phyloP scores from a whole-genome alignment of 495 filamentous ascomycete genomes.

The Bombardia bombarda region DNA sequence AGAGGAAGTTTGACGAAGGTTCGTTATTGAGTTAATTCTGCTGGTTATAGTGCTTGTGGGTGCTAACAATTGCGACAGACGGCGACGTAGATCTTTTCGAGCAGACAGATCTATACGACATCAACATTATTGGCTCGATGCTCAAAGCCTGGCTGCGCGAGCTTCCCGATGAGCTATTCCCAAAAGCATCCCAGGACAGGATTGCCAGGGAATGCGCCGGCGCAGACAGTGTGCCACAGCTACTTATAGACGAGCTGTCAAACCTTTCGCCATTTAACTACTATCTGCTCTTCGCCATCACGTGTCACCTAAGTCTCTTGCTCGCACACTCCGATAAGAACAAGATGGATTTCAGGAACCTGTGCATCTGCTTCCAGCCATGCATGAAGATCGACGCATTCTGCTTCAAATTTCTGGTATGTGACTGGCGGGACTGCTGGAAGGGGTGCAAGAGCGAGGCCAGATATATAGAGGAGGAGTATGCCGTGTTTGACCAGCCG shows the following conservation, averaged over 20 bases:
- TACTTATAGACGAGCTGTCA: conserved; percentile 82
- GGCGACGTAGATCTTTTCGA: conserved; percentile 79
- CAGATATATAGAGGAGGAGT: conserved; percentile 65
- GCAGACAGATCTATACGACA: conserved; percentile 77
- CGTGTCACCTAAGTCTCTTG: conserved; percentile 82
- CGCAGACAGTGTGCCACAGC: conserved; percentile 66
- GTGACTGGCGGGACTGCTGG: conserved; percentile 91
- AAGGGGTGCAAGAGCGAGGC: conserved; percentile 91
- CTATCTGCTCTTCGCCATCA: conserved; percentile 92
- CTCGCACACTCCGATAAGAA: conserved; percentile 80
- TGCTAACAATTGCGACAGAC: conserved; percentile 44
- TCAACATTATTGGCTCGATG: conserved; percentile 87
- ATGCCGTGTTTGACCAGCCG: conserved; percentile 50
- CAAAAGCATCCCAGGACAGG: conserved; percentile 65
- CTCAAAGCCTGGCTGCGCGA: conserved; percentile 92
- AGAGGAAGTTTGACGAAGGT: conserved; percentile 77
- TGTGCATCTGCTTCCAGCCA: conserved; percentile 91
- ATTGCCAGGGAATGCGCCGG: conserved; percentile 66
- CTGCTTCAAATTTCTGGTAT: conserved; percentile 85
- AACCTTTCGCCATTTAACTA: conserved; percentile 89
- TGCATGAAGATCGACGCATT: conserved; percentile 87
- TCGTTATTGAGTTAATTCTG: conserved; percentile 1
- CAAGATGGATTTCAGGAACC: conserved; percentile 89
- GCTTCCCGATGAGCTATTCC: conserved; percentile 84
- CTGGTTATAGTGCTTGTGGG: no score